These are phyloP conservation scores for Acer saccharum DNA, from an alignment of 345 rosid species.

Conservation along the genomic window DNA sequence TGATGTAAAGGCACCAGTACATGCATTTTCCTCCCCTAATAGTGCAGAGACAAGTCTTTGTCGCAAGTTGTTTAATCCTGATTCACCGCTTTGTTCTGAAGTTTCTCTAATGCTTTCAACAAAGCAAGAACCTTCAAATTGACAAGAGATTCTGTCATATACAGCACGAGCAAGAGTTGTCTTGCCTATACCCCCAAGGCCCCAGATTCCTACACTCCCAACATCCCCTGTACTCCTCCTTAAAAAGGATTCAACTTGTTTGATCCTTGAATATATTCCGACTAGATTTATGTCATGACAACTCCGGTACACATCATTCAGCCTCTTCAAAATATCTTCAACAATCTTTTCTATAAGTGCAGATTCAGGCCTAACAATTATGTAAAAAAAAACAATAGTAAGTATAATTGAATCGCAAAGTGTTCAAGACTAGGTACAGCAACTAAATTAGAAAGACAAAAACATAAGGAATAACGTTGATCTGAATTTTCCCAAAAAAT, in stretches of 20 bases:
- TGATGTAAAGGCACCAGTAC: constrained; percentile 7
- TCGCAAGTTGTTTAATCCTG: background rate
- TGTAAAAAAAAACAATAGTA: too few relatives aligned
- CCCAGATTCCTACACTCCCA: background rate
- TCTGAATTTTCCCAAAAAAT: too few relatives aligned
- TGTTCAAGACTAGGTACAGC: too few relatives aligned
- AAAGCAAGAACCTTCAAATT: background rate
- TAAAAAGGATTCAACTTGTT: background rate
- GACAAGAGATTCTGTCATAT: background rate
- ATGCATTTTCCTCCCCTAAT: constrained; percentile 21
- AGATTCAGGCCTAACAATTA: background rate
- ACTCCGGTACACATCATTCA: background rate
- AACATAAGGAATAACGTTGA: too few relatives aligned
- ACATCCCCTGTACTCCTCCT: background rate
- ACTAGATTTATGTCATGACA: background rate
- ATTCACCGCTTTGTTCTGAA: background rate
- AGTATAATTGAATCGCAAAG: background rate
- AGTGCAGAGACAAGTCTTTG: constrained; percentile 2
- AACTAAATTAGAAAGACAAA: too few relatives aligned
- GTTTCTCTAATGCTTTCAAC: constrained; percentile 18
- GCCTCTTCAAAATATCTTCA: background rate
- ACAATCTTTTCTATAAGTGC: background rate
- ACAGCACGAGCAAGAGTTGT: background rate
- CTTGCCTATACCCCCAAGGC: background rate
- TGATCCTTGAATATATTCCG: background rate